phyloP scores from a whole-genome alignment of 2,329 filamentous ascomycete genomes.

The Botrytis pseudocinerea region DNA sequence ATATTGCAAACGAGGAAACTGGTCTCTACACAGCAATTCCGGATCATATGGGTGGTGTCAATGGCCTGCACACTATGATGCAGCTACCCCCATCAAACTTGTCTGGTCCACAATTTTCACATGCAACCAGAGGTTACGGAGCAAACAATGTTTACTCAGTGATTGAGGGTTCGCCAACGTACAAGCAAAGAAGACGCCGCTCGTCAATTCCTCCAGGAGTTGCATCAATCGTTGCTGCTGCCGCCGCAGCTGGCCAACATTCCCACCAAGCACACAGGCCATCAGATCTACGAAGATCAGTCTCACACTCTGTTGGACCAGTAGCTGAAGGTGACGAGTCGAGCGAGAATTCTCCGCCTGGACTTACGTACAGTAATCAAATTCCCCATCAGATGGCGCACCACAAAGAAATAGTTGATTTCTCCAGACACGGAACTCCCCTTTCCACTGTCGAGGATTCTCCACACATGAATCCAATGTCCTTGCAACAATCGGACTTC shows the following conservation, averaged over 20 bases:
- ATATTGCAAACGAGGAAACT: constrained; percentile 97
- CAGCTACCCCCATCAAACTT: constrained; percentile 86
- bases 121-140: constrained; percentile 65
- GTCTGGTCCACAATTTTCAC: constrained; percentile 75
- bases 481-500: constrained; percentile 71
- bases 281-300: constrained; percentile 86
- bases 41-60: constrained; percentile 72
- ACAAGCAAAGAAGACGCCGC: constrained; percentile 93
- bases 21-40: constrained; percentile 94
- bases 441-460: constrained; percentile 81
- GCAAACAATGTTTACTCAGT: constrained; percentile 86
- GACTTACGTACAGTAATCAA: constrained; percentile 70
- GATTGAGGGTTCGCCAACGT: constrained; percentile 96
- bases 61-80: constrained; percentile 83
- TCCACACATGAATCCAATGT: constrained; percentile 69
- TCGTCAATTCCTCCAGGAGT: constrained; percentile 87
- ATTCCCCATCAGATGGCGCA: constrained; percentile 66
- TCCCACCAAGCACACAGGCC: constrained; percentile 70
- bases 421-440: constrained; percentile 90
- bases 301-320: constrained; percentile 83
- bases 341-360: constrained; percentile 75
- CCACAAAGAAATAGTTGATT: constrained; percentile 75
- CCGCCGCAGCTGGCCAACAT: constrained; percentile 47
- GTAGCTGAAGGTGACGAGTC: constrained; percentile 78
- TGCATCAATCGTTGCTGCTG: constrained; percentile 66